Evolutionary conservation across 495 filamentous ascomycete genomes (phyloP).

Genomic region (Podospora comata): DNA sequence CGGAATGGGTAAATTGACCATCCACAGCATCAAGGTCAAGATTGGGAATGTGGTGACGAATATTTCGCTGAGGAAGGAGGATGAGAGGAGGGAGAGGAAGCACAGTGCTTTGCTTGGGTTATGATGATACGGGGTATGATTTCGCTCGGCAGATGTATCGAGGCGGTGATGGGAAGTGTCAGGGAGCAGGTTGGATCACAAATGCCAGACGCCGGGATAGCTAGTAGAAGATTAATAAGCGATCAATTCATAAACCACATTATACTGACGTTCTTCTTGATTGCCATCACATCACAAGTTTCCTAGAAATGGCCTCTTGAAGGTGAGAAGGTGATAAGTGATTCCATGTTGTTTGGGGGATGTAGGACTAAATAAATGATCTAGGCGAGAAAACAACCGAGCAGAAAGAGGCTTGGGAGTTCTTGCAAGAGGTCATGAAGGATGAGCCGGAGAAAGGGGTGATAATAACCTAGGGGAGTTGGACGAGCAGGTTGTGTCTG

Average conservation of each 20-base stretch:
- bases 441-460: too few species aligned
- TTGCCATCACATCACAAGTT: too few species aligned
- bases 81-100: neutral
- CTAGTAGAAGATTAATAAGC: neutral
- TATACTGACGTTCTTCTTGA: neutral
- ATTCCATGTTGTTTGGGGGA: too few species aligned
- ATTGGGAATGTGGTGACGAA: constrained; percentile 69
- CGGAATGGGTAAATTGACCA: constrained; percentile 32
- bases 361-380: too few species aligned
- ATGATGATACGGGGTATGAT: neutral
- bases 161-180: neutral
- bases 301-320: too few species aligned
- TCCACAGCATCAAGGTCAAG: constrained; percentile 65
- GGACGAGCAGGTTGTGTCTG: too few species aligned
- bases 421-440: too few species aligned
- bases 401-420: too few species aligned
- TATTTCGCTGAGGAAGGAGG: constrained; percentile 42
- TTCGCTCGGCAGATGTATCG: neutral
- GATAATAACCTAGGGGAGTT: too few species aligned
- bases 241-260: neutral
- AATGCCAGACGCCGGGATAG: neutral
- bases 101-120: neutral
- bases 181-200: neutral
- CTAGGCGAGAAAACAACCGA: too few species aligned
- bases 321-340: too few species aligned